Evolutionary conservation across 495 filamentous ascomycete species (phyloP).

Genomic region (Paragyromitra xinjiangensis): DNA sequence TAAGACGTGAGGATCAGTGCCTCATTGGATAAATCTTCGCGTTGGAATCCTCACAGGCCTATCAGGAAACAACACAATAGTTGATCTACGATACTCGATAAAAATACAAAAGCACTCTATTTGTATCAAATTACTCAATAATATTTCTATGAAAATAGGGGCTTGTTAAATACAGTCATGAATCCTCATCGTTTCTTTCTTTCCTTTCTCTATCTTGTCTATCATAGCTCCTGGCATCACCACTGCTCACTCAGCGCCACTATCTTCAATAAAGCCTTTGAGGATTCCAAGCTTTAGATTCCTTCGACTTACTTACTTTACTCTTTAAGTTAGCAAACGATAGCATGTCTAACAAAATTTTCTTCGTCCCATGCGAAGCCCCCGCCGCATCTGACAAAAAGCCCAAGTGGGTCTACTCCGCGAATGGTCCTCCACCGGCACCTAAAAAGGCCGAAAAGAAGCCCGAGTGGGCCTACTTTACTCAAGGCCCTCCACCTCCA

Average conservation of each 20-base stretch:
- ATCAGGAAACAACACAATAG: not conserved
- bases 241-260: not conserved
- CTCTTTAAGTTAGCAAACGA: not conserved
- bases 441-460: constrained; percentile 30
- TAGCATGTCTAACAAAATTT: constrained; percentile 13
- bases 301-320: not conserved
- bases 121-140: not conserved
- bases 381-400: constrained; percentile 7
- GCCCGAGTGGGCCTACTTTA: constrained; percentile 16
- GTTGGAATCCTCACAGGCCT: not conserved
- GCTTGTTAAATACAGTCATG: constrained; percentile 18
- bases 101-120: not conserved
- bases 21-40: not conserved
- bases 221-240: constrained; percentile 3
- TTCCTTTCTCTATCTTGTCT: not conserved
- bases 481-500: not conserved
- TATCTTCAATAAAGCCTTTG: not conserved
- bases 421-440: not conserved
- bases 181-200: not conserved
- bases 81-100: not conserved
- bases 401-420: constrained; percentile 18
- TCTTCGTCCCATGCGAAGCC: not conserved
- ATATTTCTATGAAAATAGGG: constrained; percentile 20
- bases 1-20: not conserved
- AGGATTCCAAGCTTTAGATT: not conserved